Base-by-base conservation (phyloP, 352 stramenopile genomes). In the Thalassiosira exigua region DNA sequence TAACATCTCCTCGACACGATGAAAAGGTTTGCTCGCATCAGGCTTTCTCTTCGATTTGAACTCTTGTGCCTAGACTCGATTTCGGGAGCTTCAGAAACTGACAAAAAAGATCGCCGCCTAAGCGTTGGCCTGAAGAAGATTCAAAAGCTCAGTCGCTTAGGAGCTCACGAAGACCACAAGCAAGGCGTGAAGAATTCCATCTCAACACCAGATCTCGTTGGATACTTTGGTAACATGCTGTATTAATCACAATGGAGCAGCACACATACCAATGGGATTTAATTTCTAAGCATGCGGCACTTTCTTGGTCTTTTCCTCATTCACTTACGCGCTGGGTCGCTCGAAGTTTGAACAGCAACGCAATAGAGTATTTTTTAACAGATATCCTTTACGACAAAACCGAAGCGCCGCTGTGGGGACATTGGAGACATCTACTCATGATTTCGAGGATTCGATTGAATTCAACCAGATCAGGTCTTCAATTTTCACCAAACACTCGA, bases 41-140 rank as follows among this genome's bases (percentile, higher is more conserved):
- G 89, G 51, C 69, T 94, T 17, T 92, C 89, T 21, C 76, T 94
- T 21, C 79, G 85, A 22, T 94, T 92, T 75, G 89, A 94, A 61
- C 67, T 94, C 0, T 86, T 93, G 83, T 93, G 89, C 48, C 56
- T 93, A 1, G 78, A 79, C 19, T 58, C 79, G 61, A 74, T 56
- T 14, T 48, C 56, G 0, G 69, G 79, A 61, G 14, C 36, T n/a
- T 54, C 73, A 56, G 57, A 80, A 50, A 52, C 51, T 0, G 65
- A 52, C 36, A 72, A 7, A 24, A 75, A 74, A 32, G 30, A 72
- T 29, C 61, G 70, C 41, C 75, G 53, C 22, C 77, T 73, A n/a
- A 92, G 85, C 66, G 81, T 90, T 64, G 87, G 85, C 60, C 68
- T 92, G 11, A 65, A 62, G 57, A 88, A 89, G 48, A 93, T 94